Evolutionary conservation across 176 grass and related monocot species (phyloP), one percentile per base, ranked within the genome.

Genomic region (Eragrostis curvula): DNA sequence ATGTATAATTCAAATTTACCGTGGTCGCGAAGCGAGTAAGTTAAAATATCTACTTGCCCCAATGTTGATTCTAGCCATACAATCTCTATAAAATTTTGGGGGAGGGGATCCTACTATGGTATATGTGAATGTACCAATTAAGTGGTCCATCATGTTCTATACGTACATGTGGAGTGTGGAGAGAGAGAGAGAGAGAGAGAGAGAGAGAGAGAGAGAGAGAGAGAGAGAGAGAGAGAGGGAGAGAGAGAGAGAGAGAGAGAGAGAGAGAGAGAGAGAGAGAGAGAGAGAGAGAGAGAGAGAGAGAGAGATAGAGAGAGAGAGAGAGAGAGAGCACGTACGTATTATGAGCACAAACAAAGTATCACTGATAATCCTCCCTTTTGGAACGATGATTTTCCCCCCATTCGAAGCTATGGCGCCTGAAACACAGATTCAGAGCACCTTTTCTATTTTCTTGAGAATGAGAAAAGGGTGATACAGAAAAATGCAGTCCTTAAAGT

Each of bases 81-180:
- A 48, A n/a, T 77, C 45, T 49, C 20, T 46, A 81, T 81, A 81
- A 27, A 86, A 24, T 81, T 73, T 68, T 36, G 48, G 64, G 0
- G 27, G 73, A 0, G 27, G 67, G 42, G 18, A 27, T 70, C 46
- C 16, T 66, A 47, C 68, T 27, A 80, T 13, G 77, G 68, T 80
- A 27, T 47, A 49, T 74, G 84, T 32, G 77, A 47, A 86, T 74
- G 77, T 46, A 77, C 67, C 41, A 12, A 1, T 61, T 28, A 61
- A 27, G 85, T 86, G 77, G 85, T 74, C 85, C 85, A 74, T 59
- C 46, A 53, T 53, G 40, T n/a, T 24, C 51, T 44, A n/a, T 45
- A 57, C 68, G 39, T 73, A 65, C 90, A 82, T 96, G 93, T 96
- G 93, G 92, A 67, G 68, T 64, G 67, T 85, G 74, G 88, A 70